These are phyloP conservation scores for Starmerella lactis-condensi DNA, from an alignment of 805 yeast genomes.

Conservation along the genomic window DNA sequence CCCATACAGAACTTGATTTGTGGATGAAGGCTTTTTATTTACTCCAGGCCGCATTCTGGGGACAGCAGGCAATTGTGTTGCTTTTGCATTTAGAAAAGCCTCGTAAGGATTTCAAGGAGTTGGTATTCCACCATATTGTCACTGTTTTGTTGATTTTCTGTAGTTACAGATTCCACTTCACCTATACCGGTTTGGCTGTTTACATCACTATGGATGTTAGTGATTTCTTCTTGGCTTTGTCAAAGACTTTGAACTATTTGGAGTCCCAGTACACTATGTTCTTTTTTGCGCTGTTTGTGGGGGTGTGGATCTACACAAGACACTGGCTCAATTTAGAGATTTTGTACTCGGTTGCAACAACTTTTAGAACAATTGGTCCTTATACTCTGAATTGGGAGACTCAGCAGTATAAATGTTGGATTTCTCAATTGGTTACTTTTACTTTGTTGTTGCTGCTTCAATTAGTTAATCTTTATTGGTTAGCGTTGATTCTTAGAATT, in stretches of 20 bases:
- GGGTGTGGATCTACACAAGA: conserved; percentile 72
- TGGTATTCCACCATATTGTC: conserved; percentile 81
- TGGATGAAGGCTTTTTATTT: conserved; percentile 66
- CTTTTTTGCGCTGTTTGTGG: conserved; percentile 48
- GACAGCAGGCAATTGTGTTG: conserved; percentile 78
- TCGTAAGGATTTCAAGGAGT: conserved; percentile 79
- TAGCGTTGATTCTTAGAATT: conserved; percentile 61
- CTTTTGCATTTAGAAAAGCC: conserved; percentile 80
- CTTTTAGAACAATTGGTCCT: conserved; percentile 70
- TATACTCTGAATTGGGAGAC: conserved; percentile 65
- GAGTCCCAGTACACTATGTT: conserved; percentile 47
- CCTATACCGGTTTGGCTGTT: conserved; percentile 83
- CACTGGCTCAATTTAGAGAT: conserved; percentile 69
- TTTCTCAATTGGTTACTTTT: conserved; percentile 81
- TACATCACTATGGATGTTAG: conserved; percentile 93
- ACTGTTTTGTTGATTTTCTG: conserved; percentile 73
- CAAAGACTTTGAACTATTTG: conserved; percentile 76
- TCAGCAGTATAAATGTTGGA: conserved; percentile 92
- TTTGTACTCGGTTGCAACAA: conserved; percentile 42
- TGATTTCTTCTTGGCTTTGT: conserved; percentile 67
- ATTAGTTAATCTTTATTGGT: conserved; percentile 75
- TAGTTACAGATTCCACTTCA: conserved; percentile 85
- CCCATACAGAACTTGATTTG: conserved; percentile 57
- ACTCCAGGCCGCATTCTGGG: conserved; percentile 93
- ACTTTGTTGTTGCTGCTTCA: conserved; percentile 61